Percentiles rank a stretch among this genome's conserved stretches.
phyloP scores from a whole-genome alignment of 352 stramenopile genomes.

The Thraustochytrium sp. region DNA sequence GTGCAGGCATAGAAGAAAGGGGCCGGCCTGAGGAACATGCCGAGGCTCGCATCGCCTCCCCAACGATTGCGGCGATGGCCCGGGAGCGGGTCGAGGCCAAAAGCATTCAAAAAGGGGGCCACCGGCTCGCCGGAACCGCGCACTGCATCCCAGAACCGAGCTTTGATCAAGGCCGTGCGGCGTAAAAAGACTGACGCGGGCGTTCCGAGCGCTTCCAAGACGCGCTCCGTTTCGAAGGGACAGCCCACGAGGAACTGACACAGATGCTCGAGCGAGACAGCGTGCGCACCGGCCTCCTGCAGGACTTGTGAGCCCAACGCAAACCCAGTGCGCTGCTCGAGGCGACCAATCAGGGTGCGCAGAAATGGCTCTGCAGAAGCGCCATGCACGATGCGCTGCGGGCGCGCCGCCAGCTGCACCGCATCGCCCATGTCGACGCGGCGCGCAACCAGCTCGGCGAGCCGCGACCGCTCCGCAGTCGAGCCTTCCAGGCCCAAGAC shows the following conservation, averaged over 20 bases:
- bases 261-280: not conserved
- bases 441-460: not conserved
- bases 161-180: not conserved
- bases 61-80: not conserved
- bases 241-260: not conserved
- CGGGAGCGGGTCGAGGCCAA: not conserved
- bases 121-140: not conserved
- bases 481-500: not conserved
- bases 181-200: not conserved
- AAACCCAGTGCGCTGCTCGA: not conserved
- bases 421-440: not conserved
- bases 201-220: not conserved
- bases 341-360: not conserved
- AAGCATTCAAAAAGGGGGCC: not conserved
- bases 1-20: constrained; percentile 33
- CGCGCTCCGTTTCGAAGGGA: not conserved
- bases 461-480: not conserved
- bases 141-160: not conserved
- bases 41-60: constrained; percentile 1
- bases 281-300: not conserved
- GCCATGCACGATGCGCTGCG: not conserved
- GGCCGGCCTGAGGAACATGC: not conserved
- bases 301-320: not conserved
- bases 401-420: not conserved
- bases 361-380: not conserved